Conservation (phyloP, 129 eudicot genomes). For the Glebionis coronaria region DNA sequence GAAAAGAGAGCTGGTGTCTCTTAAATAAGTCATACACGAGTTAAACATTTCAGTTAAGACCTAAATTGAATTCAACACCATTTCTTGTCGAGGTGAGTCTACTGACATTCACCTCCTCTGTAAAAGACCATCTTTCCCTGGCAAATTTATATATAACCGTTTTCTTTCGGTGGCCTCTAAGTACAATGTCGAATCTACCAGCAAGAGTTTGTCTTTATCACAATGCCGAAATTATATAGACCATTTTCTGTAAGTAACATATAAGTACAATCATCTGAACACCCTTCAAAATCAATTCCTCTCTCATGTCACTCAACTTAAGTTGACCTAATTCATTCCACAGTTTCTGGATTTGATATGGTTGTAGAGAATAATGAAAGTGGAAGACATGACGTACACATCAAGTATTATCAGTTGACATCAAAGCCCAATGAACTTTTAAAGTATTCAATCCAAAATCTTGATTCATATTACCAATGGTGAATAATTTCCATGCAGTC, state of each 20-base stretch:
- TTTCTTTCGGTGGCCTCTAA: background rate
- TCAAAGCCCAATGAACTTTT: background rate
- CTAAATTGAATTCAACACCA: background rate
- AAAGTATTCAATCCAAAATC: too few species aligned
- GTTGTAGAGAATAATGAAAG: background rate
- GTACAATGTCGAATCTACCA: slow-evolving; percentile 1
- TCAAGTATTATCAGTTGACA: background rate
- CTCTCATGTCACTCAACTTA: background rate
- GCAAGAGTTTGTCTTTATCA: background rate
- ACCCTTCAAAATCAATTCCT: background rate
- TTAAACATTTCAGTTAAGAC: background rate
- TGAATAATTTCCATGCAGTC: too few species aligned
- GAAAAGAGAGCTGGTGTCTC: background rate
- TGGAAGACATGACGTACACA: slow-evolving; percentile 1
- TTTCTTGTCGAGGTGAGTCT: background rate
- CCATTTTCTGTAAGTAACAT: too few species aligned
- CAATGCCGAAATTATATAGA: background rate
- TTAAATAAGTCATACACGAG: background rate
- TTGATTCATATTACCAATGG: too few species aligned
- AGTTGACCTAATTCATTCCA: background rate
- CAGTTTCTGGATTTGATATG: background rate
- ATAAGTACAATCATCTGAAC: background rate
- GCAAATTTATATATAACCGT: background rate
- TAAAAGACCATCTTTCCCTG: background rate
- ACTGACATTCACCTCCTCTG: background rate